A percentile compares a stretch with the other conserved stretches of the same genome.
Evolutionary conservation across 345 rosid genomes (phyloP).

Genomic region (Populus pruinosa): DNA sequence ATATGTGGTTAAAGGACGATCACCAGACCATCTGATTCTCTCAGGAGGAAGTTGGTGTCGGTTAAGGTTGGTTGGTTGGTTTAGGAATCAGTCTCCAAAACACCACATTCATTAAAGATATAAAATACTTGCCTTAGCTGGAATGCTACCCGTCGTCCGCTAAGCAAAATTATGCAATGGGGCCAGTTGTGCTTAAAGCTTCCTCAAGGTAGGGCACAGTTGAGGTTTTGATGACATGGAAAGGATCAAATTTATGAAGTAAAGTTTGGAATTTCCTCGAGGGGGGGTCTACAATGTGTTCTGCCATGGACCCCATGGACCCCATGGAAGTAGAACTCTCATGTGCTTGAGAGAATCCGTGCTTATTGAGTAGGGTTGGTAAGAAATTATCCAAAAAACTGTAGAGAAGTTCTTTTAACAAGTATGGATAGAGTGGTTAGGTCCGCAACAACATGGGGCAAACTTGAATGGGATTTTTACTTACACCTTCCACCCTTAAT

Average conservation of each 20-base stretch:
- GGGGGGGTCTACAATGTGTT: background rate
- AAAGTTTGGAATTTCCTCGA: background rate
- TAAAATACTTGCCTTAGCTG: constrained; percentile 1
- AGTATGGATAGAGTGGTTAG: background rate
- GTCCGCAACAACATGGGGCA: background rate
- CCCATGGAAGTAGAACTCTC: constrained; percentile 3
- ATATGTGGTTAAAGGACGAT: constrained; percentile 24
- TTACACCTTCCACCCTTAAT: background rate
- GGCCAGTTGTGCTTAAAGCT: background rate
- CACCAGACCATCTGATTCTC: constrained; percentile 31
- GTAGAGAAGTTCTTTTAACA: background rate
- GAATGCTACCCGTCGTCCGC: background rate
- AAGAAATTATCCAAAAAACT: background rate
- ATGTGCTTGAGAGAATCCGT: constrained; percentile 22
- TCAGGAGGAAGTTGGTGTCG: constrained; percentile 29
- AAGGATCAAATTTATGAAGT: background rate
- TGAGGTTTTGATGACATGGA: background rate
- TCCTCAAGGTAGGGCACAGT: background rate
- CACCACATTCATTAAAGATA: constrained; percentile 2
- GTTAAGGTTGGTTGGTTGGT: constrained; percentile 33
- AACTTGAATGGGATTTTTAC: background rate
- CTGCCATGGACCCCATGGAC: constrained; percentile 11
- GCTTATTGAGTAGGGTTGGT: constrained; percentile 18
- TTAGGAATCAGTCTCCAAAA: constrained; percentile 16
- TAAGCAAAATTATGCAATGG: background rate